phyloP scores from a whole-genome alignment of 2,329 filamentous ascomycete genomes.

The Penicillium sp. region DNA sequence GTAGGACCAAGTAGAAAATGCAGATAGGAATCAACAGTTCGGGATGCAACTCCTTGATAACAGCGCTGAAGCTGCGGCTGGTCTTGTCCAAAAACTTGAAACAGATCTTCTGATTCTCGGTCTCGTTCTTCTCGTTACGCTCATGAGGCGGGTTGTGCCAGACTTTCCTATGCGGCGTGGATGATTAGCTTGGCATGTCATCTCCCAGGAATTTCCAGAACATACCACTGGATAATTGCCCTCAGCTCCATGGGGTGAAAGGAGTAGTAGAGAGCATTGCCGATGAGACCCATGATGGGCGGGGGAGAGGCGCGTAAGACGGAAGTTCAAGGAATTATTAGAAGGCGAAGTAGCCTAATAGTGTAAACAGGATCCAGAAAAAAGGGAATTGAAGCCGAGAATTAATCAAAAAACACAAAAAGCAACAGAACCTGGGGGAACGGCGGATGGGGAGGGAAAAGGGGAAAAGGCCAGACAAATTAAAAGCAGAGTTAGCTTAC shows the following conservation, averaged over 20 bases:
- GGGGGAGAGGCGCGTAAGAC: slow-evolving; percentile 5
- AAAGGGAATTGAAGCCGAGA: slow-evolving; percentile 6
- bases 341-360: neutral
- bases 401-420: slow-evolving; percentile 1
- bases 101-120: slow-evolving; percentile 71
- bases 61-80: slow-evolving; percentile 86
- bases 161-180: slow-evolving; percentile 65
- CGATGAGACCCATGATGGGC: slow-evolving; percentile 39
- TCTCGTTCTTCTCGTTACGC: slow-evolving; percentile 73
- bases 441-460: slow-evolving; percentile 11
- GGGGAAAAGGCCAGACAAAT: slow-evolving; percentile 14
- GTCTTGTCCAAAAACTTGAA: slow-evolving; percentile 84
- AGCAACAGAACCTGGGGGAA: slow-evolving; percentile 10
- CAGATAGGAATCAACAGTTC: slow-evolving; percentile 86
- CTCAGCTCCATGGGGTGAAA: slow-evolving; percentile 76
- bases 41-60: slow-evolving; percentile 93
- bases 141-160: slow-evolving; percentile 94
- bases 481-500: slow-evolving; percentile 8
- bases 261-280: slow-evolving; percentile 65
- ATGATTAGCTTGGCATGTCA: slow-evolving; percentile 8
- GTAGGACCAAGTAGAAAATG: slow-evolving; percentile 89
- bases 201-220: neutral
- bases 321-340: neutral
- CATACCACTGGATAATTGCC: slow-evolving; percentile 83
- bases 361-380: neutral